A percentile compares a stretch with the other conserved stretches of the same genome.
phyloP scores from a whole-genome alignment of 1,284 basidiomycete species.

The Boletus mariae region DNA sequence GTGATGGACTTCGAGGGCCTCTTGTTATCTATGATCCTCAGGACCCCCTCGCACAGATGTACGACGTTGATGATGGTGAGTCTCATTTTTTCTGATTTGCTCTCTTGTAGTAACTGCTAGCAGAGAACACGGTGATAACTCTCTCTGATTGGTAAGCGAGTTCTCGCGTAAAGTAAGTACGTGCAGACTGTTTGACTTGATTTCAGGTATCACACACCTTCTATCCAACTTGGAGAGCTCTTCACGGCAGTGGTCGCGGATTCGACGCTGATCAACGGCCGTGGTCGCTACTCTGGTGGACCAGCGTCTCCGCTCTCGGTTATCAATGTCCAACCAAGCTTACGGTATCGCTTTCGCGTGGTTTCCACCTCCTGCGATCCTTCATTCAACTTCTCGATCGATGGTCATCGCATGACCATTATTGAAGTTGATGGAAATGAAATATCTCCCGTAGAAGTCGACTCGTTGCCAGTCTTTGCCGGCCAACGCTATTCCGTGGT shows the following conservation, averaged over 20 bases:
- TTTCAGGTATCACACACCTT: slow-evolving; percentile 26
- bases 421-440: slow-evolving; percentile 49
- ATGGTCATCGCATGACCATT: slow-evolving; percentile 41
- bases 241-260: slow-evolving; percentile 9
- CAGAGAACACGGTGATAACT: slow-evolving; percentile 32
- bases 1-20: slow-evolving; percentile 42
- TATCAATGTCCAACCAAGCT: slow-evolving; percentile 17
- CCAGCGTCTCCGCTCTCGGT: slow-evolving; percentile 34
- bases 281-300: slow-evolving; percentile 17
- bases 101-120: slow-evolving; percentile 17
- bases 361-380: slow-evolving; percentile 35
- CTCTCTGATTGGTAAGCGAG: slow-evolving; percentile 29
- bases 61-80: slow-evolving; percentile 40
- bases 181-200: neutral
- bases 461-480: slow-evolving; percentile 38
- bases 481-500: slow-evolving; percentile 41
- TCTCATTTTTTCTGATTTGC: slow-evolving; percentile 34
- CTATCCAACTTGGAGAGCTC: slow-evolving; percentile 9
- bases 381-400: slow-evolving; percentile 39
- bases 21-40: slow-evolving; percentile 33
- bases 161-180: neutral
- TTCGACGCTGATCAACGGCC: slow-evolving; percentile 9
- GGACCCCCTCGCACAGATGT: slow-evolving; percentile 31
- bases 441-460: slow-evolving; percentile 39
- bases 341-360: slow-evolving; percentile 35